Conservation (phyloP, 2,329 filamentous ascomycete genomes). For the Alternaria novae-zelandiae region DNA sequence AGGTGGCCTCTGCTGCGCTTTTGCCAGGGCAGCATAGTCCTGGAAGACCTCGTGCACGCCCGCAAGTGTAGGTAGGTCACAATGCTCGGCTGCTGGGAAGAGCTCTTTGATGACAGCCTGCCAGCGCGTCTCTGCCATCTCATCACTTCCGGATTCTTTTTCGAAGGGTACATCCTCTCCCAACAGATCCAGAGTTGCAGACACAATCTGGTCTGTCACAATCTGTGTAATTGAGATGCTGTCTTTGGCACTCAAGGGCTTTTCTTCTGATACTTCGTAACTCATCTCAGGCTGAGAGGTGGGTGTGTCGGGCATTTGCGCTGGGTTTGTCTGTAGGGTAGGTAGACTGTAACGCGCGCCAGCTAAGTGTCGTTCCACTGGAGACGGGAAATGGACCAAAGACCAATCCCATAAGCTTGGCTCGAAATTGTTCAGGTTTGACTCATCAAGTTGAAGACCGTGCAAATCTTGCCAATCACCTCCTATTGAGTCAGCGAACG, state of each 20-base stretch:
- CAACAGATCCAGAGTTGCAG: conserved; percentile 53
- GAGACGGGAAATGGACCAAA: conserved; percentile 37
- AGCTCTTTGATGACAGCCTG: conserved; percentile 31
- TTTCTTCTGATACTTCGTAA: conserved; percentile 37
- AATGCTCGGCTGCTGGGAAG: conserved; percentile 43
- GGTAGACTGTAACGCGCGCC: conserved; percentile 37
- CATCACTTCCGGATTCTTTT: not conserved
- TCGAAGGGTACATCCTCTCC: conserved; percentile 20
- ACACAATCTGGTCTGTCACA: conserved; percentile 72
- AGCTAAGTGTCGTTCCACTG: conserved; percentile 23
- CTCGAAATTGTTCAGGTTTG: conserved; percentile 36
- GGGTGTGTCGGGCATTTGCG: conserved; percentile 42
- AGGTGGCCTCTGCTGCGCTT: conserved; percentile 42
- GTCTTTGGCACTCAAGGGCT: conserved; percentile 59
- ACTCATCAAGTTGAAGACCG: conserved; percentile 39
- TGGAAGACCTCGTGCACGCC: conserved; percentile 57
- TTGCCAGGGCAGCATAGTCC: conserved; percentile 39
- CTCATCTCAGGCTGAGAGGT: conserved; percentile 40
- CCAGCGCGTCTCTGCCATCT: conserved; percentile 34
- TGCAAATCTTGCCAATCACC: conserved; percentile 34
- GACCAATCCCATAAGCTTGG: conserved; percentile 48
- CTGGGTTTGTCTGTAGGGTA: conserved; percentile 28
- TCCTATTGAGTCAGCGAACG: conserved; percentile 44
- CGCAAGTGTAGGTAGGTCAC: conserved; percentile 36
- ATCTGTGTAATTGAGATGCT: conserved; percentile 72